phyloP scores from a whole-genome alignment of 306 rosid species.

The Cicer cuneatum region DNA sequence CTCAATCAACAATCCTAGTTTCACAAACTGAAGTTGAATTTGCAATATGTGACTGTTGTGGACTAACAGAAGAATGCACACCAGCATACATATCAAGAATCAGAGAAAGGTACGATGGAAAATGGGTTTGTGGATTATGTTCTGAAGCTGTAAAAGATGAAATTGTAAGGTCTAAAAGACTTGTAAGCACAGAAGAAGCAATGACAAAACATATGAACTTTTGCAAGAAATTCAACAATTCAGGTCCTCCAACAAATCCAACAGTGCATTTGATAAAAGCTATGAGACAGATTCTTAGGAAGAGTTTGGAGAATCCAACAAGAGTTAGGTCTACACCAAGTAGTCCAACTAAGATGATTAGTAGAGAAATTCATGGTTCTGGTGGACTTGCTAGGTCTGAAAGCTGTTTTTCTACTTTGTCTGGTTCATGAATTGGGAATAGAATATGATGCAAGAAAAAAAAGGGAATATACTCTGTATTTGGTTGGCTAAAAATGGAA shows the following conservation, averaged over 20 bases:
- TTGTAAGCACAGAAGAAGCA: slow-evolving; percentile 85
- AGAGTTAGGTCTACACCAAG: slow-evolving; percentile 67
- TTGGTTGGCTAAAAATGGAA: slow-evolving; percentile 49
- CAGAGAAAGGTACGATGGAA: slow-evolving; percentile 71
- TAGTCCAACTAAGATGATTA: slow-evolving; percentile 63
- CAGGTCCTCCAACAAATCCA: slow-evolving; percentile 81
- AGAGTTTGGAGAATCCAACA: slow-evolving; percentile 75
- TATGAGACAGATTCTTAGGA: slow-evolving; percentile 83
- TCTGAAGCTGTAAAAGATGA: slow-evolving; percentile 90
- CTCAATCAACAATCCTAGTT: slow-evolving; percentile 59
- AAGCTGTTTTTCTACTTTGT: slow-evolving; percentile 73
- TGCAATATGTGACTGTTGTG: slow-evolving; percentile 88
- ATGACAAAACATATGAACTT: slow-evolving; percentile 78
- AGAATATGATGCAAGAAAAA: slow-evolving; percentile 15
- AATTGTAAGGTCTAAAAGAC: slow-evolving; percentile 72
- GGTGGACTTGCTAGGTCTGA: slow-evolving; percentile 69
- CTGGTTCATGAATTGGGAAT: slow-evolving; percentile 55
- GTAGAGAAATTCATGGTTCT: slow-evolving; percentile 44
- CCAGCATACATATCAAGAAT: slow-evolving; percentile 75
- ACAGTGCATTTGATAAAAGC: slow-evolving; percentile 79
- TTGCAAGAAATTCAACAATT: slow-evolving; percentile 66
- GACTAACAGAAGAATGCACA: slow-evolving; percentile 92
- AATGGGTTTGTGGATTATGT: slow-evolving; percentile 94
- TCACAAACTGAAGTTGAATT: slow-evolving; percentile 68
- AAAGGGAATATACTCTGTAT: slow-evolving; percentile 33